Conservation (phyloP, 305 asterid species). For the Galium porrigens region DNA sequence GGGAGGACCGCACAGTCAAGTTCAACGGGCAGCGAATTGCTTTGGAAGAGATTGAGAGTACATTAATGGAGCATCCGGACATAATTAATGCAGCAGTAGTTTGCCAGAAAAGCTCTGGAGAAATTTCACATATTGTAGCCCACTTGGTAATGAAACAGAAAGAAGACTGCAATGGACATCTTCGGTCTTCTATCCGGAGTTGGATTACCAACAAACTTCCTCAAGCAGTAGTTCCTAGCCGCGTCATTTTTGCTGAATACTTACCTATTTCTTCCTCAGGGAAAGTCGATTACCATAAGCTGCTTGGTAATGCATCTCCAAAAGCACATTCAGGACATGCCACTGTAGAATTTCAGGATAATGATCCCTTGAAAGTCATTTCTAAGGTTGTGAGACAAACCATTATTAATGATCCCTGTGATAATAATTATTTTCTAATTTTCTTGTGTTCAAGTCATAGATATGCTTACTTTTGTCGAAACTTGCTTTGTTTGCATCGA, state of each 20-base stretch:
- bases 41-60: slow-evolving; percentile 69
- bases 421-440: neutral
- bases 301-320: slow-evolving; percentile 35
- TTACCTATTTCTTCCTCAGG: slow-evolving; percentile 75
- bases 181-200: slow-evolving; percentile 37
- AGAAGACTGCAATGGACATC: slow-evolving; percentile 26
- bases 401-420: neutral
- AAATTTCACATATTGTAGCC: slow-evolving; percentile 54
- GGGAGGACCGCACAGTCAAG: slow-evolving; percentile 78
- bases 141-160: slow-evolving; percentile 38
- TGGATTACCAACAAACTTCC: slow-evolving; percentile 68
- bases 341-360: slow-evolving; percentile 30
- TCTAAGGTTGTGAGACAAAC: slow-evolving; percentile 35
- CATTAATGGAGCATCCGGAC: slow-evolving; percentile 44
- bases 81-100: slow-evolving; percentile 72
- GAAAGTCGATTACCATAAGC: slow-evolving; percentile 53
- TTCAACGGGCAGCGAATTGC: slow-evolving; percentile 74
- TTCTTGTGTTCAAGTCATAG: neutral
- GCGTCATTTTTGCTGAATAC: slow-evolving; percentile 36
- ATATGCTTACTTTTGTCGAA: neutral
- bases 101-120: slow-evolving; percentile 38
- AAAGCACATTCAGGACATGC: slow-evolving; percentile 21
- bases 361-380: slow-evolving; percentile 44
- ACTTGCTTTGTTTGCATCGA: neutral
- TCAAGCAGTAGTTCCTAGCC: slow-evolving; percentile 46